These are phyloP conservation scores for Parastagonospora avenae DNA, from an alignment of 2,329 filamentous ascomycete genomes.

Conservation along the genomic window DNA sequence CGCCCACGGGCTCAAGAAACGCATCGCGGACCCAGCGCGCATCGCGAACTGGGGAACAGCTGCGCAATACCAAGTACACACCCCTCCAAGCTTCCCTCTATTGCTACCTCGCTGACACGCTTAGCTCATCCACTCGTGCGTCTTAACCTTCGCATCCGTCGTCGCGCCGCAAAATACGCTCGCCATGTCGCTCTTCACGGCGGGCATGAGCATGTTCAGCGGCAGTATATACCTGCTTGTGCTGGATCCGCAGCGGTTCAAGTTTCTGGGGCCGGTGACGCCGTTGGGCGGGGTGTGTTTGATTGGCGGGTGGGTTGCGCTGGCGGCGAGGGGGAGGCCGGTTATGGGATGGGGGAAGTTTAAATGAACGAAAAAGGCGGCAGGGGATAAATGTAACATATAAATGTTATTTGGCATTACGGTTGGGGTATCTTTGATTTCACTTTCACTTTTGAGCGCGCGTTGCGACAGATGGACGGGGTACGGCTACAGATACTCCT, in stretches of 20 bases:
- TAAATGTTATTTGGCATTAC: background rate
- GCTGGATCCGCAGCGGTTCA: slow-evolving; percentile 65
- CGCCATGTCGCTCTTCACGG: slow-evolving; percentile 64
- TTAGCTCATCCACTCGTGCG: slow-evolving; percentile 67
- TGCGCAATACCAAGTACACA: slow-evolving; percentile 67
- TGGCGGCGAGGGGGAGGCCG: slow-evolving; percentile 48
- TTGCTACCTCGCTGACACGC: slow-evolving; percentile 1
- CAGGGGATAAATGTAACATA: background rate
- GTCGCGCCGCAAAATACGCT: slow-evolving; percentile 61
- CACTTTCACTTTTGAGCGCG: background rate
- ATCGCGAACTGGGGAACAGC: slow-evolving; percentile 68
- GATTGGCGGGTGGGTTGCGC: slow-evolving; percentile 67
- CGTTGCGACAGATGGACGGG: background rate
- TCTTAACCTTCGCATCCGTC: slow-evolving; percentile 61
- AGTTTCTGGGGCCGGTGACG: slow-evolving; percentile 66
- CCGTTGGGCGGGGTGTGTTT: slow-evolving; percentile 68
- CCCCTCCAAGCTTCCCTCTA: background rate
- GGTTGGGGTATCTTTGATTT: background rate
- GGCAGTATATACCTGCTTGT: slow-evolving; percentile 69
- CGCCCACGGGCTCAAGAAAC: slow-evolving; percentile 68
- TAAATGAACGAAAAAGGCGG: background rate
- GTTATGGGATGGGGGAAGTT: slow-evolving; percentile 2
- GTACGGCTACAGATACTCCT: slow-evolving; percentile 76
- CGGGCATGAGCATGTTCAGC: slow-evolving; percentile 70
- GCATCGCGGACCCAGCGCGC: slow-evolving; percentile 62